Conservation (phyloP, 2,329 filamentous ascomycete species). For the Lachnellula willkommii region DNA sequence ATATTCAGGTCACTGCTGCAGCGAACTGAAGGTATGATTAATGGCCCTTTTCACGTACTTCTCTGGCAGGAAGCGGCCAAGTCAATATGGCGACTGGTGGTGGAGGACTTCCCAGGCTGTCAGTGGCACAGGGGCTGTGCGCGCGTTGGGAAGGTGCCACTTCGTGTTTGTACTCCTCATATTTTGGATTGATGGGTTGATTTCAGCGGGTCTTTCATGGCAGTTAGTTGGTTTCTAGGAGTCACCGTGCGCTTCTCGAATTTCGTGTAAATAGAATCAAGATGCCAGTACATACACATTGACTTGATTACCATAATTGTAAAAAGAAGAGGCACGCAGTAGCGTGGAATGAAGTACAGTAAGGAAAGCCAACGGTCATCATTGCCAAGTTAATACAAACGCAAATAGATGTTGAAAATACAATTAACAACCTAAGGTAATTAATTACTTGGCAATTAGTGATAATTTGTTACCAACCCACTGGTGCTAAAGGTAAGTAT, state of each 20-base stretch:
- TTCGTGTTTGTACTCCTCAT: neutral
- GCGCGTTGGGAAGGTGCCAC: no score
- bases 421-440: no score
- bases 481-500: no score
- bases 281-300: neutral
- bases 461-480: no score
- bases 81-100: neutral
- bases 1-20: constrained; percentile 23
- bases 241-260: neutral
- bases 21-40: constrained; percentile 16
- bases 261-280: constrained; percentile 4
- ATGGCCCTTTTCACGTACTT: neutral
- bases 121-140: no score
- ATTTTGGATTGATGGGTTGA: constrained; percentile 1
- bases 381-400: no score
- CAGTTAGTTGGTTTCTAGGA: neutral
- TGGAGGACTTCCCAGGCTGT: no score
- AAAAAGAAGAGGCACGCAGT: no score
- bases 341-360: no score
- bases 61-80: neutral
- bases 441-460: no score
- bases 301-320: neutral
- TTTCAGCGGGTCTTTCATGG: constrained; percentile 8
- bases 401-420: no score
- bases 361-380: no score